Evolutionary conservation across 78 protist genomes (phyloP).

Genomic region (Dictyostelium capitatum): DNA sequence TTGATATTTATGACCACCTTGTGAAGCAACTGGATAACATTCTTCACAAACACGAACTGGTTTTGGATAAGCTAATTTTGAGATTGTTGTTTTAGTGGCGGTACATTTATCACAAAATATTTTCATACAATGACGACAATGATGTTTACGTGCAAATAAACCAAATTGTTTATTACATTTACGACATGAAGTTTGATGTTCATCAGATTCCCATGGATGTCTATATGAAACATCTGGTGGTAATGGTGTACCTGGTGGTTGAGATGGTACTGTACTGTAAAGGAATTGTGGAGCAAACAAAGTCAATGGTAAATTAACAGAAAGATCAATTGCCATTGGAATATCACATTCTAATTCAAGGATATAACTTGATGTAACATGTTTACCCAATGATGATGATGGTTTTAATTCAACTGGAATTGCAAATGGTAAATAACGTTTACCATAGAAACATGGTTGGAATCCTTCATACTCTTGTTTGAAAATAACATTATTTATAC

Average conservation of each 20-base stretch:
- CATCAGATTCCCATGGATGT: conserved; percentile 77
- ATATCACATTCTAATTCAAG: conserved; percentile 56
- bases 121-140: conserved; percentile 79
- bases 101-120: conserved; percentile 63
- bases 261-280: conserved; percentile 44
- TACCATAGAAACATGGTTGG: conserved; percentile 80
- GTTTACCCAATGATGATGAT: conserved; percentile 55
- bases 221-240: conserved; percentile 79
- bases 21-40: conserved; percentile 40
- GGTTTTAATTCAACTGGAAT: conserved; percentile 69
- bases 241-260: conserved; percentile 70
- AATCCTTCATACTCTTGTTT: conserved; percentile 62
- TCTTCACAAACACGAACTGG: conserved; percentile 74
- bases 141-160: conserved; percentile 66
- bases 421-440: conserved; percentile 67
- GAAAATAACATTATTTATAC: conserved; percentile 20
- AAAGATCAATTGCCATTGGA: conserved; percentile 69
- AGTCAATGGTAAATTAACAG: conserved; percentile 46
- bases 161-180: conserved; percentile 31
- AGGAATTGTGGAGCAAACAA: conserved; percentile 80
- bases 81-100: conserved; percentile 29
- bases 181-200: conserved; percentile 6
- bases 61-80: conserved; percentile 50
- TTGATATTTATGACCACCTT: conserved; percentile 67
- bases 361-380: conserved; percentile 16